Conservation (phyloP, 139 green algal species). For the Picochlorum sp. region DNA sequence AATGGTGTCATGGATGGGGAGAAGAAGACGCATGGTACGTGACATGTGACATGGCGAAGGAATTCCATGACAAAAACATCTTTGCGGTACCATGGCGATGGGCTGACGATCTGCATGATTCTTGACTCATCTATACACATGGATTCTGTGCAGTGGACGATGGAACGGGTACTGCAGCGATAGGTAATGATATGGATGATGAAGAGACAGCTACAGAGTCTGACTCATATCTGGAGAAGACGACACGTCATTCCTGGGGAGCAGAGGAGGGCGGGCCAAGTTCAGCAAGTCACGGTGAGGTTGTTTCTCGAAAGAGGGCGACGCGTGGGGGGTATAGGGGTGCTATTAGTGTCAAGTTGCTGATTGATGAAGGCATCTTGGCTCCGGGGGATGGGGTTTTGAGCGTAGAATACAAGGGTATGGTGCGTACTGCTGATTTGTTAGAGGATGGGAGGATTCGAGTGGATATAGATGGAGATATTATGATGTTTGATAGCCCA, state of each 20-base stretch:
- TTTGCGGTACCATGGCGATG: too few species aligned
- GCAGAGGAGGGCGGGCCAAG: neutral
- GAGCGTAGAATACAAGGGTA: conserved; percentile 71
- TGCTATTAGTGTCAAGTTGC: conserved; percentile 46
- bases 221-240: too few species aligned
- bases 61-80: too few species aligned
- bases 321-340: conserved; percentile 5
- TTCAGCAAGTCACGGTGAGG: neutral
- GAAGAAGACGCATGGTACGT: too few species aligned
- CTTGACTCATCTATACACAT: too few species aligned
- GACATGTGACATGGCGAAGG: too few species aligned
- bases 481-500: conserved; percentile 59
- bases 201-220: neutral
- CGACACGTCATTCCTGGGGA: too few species aligned
- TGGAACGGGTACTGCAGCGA: neutral
- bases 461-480: conserved; percentile 10
- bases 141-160: neutral
- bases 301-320: neutral
- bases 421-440: conserved; percentile 42
- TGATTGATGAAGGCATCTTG: conserved; percentile 67
- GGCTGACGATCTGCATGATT: too few species aligned
- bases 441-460: conserved; percentile 54
- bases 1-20: too few species aligned
- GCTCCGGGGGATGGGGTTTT: conserved; percentile 54
- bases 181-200: neutral